These are phyloP conservation scores for Paraconiothyrium brasiliense DNA, from an alignment of 2,329 filamentous ascomycete species.

Conservation along the genomic window DNA sequence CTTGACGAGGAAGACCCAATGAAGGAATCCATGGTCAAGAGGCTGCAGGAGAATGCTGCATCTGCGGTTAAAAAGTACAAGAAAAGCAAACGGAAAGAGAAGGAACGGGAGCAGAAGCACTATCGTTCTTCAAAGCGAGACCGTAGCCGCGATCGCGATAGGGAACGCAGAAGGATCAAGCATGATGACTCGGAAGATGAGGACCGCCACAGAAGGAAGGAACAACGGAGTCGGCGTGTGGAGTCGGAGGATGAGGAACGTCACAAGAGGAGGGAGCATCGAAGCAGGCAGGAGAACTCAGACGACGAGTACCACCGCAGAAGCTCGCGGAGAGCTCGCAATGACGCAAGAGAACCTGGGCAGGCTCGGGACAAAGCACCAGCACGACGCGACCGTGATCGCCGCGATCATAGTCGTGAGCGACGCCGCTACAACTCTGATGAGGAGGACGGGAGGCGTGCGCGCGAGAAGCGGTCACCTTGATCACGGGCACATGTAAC, in stretches of 20 bases:
- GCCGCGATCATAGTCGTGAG: conserved; percentile 24
- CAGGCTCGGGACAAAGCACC: conserved; percentile 17
- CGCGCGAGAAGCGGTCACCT: conserved; percentile 15
- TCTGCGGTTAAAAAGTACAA: conserved; percentile 69
- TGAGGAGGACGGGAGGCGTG: conserved; percentile 16
- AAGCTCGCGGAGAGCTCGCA: conserved; percentile 21
- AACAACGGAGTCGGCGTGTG: conserved; percentile 22
- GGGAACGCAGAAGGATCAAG: conserved; percentile 30
- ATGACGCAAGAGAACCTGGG: conserved; percentile 22
- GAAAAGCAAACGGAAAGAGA: conserved; percentile 58
- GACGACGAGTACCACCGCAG: conserved; percentile 22
- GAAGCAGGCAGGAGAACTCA: conserved; percentile 21
- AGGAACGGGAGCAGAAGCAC: conserved; percentile 54
- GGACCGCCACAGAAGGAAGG: conserved; percentile 16
- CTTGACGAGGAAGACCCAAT: conserved; percentile 98
- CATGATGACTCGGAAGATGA: conserved; percentile 20
- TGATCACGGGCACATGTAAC: not conserved
- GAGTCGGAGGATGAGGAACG: conserved; percentile 24
- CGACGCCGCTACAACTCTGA: conserved; percentile 28
- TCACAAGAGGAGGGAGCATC: conserved; percentile 17
- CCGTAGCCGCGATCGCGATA: conserved; percentile 26
- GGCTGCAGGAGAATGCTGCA: conserved; percentile 89
- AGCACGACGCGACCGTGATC: conserved; percentile 24
- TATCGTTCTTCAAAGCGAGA: conserved; percentile 37
- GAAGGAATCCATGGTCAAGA: conserved; percentile 88